phyloP scores from a whole-genome alignment of 2,329 filamentous ascomycete species.

The Beauveria brongniartii region DNA sequence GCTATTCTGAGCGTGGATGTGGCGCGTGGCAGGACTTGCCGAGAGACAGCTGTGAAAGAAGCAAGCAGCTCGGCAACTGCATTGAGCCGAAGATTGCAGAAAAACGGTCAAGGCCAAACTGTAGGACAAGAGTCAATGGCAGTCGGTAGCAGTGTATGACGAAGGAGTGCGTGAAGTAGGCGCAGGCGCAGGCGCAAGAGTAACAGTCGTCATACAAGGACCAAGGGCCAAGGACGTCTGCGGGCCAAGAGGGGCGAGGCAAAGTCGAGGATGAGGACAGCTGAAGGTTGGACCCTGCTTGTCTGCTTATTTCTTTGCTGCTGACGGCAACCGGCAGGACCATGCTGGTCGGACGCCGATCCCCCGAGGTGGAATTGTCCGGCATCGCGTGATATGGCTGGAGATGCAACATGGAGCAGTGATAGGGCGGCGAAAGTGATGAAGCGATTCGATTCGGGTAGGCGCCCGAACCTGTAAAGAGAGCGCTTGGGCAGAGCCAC shows the following conservation, averaged over 20 bases:
- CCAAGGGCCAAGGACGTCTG: neutral
- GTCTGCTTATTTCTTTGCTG: neutral
- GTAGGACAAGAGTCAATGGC: neutral
- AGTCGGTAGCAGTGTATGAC: neutral
- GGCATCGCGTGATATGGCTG: neutral
- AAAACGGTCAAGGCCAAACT: neutral
- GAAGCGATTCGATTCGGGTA: neutral
- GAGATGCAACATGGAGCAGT: neutral
- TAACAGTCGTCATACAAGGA: neutral
- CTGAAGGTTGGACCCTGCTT: neutral
- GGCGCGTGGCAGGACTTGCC: neutral
- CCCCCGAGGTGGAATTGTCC: neutral
- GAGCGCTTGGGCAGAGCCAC: neutral
- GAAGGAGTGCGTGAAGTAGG: neutral
- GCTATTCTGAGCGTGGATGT: neutral
- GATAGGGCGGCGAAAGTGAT: neutral
- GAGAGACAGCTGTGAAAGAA: neutral
- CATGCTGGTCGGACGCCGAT: slow-evolving; percentile 5
- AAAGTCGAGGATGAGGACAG: neutral
- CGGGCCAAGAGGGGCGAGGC: neutral
- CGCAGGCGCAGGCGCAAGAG: neutral
- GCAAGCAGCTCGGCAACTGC: neutral
- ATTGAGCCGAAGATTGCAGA: neutral
- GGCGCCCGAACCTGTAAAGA: neutral
- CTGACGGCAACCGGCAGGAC: neutral